Evolutionary conservation across 164 flowering plant genomes (phyloP).

Genomic region (Cinnamomum micranthum): DNA sequence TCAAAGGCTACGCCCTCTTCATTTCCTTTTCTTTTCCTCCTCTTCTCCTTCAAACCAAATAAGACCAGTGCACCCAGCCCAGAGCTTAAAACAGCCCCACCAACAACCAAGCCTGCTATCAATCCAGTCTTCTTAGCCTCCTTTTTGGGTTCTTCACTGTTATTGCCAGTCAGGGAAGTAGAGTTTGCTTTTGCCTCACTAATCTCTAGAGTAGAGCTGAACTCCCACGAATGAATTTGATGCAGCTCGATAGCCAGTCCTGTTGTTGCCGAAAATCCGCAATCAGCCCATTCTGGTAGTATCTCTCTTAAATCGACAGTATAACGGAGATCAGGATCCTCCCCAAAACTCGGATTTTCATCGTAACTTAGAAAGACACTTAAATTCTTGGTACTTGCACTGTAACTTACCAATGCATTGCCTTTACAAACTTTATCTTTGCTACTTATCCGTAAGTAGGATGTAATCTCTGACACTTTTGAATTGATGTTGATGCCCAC

Average conservation of each 20-base stretch:
- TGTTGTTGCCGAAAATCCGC: slow-evolving; percentile 27
- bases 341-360: background rate
- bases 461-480: slow-evolving; percentile 16
- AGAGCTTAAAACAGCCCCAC: background rate
- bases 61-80: slow-evolving; percentile 2
- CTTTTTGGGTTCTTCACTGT: background rate
- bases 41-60: background rate
- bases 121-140: slow-evolving; percentile 6
- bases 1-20: slow-evolving; percentile 6
- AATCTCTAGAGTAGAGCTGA: slow-evolving; percentile 5
- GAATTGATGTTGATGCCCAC: slow-evolving; percentile 41
- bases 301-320: slow-evolving; percentile 19
- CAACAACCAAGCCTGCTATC: background rate
- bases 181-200: too few species aligned
- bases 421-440: slow-evolving; percentile 10
- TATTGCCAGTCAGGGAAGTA: background rate
- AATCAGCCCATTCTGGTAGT: slow-evolving; percentile 21
- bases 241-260: slow-evolving; percentile 19
- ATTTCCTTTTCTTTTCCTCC: background rate
- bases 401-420: slow-evolving; percentile 31
- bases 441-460: slow-evolving; percentile 18
- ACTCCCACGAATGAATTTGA: slow-evolving; percentile 21
- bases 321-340: slow-evolving; percentile 13
- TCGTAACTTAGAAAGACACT: slow-evolving; percentile 12
- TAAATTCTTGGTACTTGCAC: slow-evolving; percentile 23